phyloP scores from a whole-genome alignment of 2,329 filamentous ascomycete genomes.

The Pseudogymnoascus sp. region DNA sequence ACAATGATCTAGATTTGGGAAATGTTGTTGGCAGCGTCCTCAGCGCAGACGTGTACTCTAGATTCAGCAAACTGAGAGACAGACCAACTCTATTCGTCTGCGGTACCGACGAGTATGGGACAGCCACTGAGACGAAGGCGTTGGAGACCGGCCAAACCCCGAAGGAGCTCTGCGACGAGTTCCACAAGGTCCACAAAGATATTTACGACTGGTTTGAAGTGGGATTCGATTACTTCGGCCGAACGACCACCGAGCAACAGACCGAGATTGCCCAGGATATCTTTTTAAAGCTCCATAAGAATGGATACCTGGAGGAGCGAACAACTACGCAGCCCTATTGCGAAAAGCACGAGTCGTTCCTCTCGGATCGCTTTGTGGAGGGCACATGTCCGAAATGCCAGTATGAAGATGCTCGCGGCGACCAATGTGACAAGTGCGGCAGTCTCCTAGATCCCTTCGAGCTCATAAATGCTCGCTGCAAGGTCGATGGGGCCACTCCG shows the following conservation, averaged over 20 bases:
- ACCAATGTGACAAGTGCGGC: constrained; percentile 71
- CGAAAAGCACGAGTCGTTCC: constrained; percentile 65
- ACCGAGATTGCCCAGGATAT: constrained; percentile 90
- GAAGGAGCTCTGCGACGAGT: constrained; percentile 82
- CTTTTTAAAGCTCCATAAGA: constrained; percentile 79
- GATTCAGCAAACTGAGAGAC: constrained; percentile 73
- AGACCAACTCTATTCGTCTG: constrained; percentile 79
- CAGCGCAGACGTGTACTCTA: constrained; percentile 78
- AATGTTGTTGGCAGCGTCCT: constrained; percentile 85
- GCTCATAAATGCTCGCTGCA: constrained; percentile 80
- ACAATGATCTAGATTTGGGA: constrained; percentile 50
- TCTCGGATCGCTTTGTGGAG: constrained; percentile 82
- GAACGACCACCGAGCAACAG: constrained; percentile 82
- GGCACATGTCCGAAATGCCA: constrained; percentile 69
- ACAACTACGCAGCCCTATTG: constrained; percentile 88
- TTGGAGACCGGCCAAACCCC: constrained; percentile 80
- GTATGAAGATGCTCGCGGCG: constrained; percentile 63
- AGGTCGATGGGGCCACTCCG: constrained; percentile 78
- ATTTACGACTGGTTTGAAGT: constrained; percentile 97
- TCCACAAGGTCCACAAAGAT: constrained; percentile 80
- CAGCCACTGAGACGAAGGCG: constrained; percentile 91
- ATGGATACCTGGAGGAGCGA: constrained; percentile 80
- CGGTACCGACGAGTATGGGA: constrained; percentile 91
- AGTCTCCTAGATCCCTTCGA: constrained; percentile 50
- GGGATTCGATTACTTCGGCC: constrained; percentile 88